Conservation (phyloP, 441 rosid genomes). For the Mallotus repandus region DNA sequence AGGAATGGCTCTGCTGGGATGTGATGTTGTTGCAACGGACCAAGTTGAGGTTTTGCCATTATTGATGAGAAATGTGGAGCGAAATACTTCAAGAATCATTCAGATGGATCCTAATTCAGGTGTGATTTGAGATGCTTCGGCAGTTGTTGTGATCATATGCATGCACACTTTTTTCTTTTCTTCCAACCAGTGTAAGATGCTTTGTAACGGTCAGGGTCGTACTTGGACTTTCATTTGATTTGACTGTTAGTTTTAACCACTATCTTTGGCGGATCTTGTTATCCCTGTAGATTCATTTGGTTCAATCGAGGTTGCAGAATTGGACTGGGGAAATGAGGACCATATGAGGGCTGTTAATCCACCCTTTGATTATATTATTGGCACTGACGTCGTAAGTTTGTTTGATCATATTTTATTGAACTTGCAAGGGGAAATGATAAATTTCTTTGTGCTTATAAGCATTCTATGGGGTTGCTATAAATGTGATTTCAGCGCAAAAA, state of each 20-base stretch:
- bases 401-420: constrained; percentile 9
- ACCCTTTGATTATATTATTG: constrained; percentile 87
- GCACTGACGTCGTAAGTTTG: constrained; percentile 88
- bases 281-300: constrained; percentile 72
- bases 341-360: constrained; percentile 72
- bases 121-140: constrained; percentile 16
- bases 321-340: constrained; percentile 86
- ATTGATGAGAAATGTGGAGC: constrained; percentile 76
- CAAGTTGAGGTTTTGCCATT: constrained; percentile 80
- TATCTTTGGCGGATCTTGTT: constrained; percentile 18
- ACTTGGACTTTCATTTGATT: constrained; percentile 9
- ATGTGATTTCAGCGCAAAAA: not conserved
- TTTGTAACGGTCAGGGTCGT: not conserved
- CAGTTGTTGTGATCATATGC: not conserved
- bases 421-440: not conserved
- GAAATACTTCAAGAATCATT: constrained; percentile 68
- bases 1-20: constrained; percentile 94
- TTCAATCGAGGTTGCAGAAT: constrained; percentile 73
- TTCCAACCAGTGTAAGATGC: not conserved
- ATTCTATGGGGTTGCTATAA: not conserved
- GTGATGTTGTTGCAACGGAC: constrained; percentile 83
- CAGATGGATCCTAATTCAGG: constrained; percentile 77
- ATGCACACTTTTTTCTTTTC: not conserved
- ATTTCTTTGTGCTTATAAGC: not conserved
- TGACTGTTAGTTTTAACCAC: not conserved